Evolutionary conservation across 2,329 filamentous ascomycete species (phyloP).

Genomic region (Teratosphaeria viscida): DNA sequence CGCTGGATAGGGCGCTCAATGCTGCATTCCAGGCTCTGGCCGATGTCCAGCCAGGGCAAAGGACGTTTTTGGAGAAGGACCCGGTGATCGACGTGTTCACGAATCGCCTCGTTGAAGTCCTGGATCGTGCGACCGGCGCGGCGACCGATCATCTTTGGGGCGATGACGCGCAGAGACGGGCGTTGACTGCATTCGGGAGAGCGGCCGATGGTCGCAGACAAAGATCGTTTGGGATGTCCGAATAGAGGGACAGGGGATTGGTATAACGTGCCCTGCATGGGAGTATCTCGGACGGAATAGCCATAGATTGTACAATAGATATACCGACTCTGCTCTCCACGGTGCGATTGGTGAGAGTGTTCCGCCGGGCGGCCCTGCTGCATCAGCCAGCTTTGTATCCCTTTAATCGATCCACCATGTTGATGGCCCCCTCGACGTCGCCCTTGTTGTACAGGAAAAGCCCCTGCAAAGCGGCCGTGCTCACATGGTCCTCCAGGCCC

Average conservation of each 20-base stretch:
- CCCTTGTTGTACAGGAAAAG: slow-evolving; percentile 93
- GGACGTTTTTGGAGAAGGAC: slow-evolving; percentile 9
- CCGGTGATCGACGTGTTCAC: slow-evolving; percentile 13
- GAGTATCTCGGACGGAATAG: neutral
- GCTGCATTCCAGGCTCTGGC: slow-evolving; percentile 16
- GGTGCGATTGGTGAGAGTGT: neutral
- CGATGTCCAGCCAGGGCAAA: neutral
- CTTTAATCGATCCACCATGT: slow-evolving; percentile 22
- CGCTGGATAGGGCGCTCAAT: slow-evolving; percentile 23
- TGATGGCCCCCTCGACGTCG: slow-evolving; percentile 74
- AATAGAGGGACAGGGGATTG: neutral
- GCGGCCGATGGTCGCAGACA: neutral
- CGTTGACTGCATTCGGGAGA: neutral
- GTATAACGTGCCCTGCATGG: neutral
- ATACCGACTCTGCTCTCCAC: neutral
- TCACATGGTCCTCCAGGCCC: slow-evolving; percentile 61
- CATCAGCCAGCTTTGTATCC: slow-evolving; percentile 4
- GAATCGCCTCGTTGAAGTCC: slow-evolving; percentile 9
- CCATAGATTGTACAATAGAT: neutral
- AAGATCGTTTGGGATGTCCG: neutral
- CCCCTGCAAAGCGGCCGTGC: slow-evolving; percentile 86
- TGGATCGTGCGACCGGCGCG: slow-evolving; percentile 7
- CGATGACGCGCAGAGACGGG: neutral
- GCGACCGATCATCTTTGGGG: neutral
- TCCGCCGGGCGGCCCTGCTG: neutral